Base-by-base conservation (phyloP, 371 early-diverging fungal species). In the Syncephalastrum contaminatum region DNA sequence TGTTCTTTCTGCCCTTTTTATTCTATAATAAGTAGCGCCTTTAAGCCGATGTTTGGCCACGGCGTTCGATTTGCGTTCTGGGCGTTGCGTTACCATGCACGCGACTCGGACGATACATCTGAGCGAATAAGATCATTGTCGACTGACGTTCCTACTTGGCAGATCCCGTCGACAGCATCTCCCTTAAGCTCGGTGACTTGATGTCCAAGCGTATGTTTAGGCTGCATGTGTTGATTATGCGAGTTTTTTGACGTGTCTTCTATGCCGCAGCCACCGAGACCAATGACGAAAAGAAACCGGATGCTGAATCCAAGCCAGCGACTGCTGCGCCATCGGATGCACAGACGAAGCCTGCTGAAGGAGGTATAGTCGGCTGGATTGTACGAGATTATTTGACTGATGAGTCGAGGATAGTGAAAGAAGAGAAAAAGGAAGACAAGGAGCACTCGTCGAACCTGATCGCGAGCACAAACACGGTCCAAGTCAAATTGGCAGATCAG, bases 401-500 rank as follows among this genome's bases (percentile, higher is more conserved):
- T 14, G 48, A 2, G 16, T 6, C 13, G 21, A 16, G 18, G 4
- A 48, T 21, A 25, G 25, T 25, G 25, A 25, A 53, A 18, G 14
- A 41, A 20, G 24, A 12, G 10, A 45, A 44, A 45, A 39, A 51
- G 36, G 39, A 19, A 36, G 48, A 19, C 12, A 8, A n/a, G 22
- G 22, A 48, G 21, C 20, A 48, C 4, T 4, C 21, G 44, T 57
- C 57, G 16, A 58, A 58, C 40, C 63, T 88, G 44, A 76, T 84
- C 41, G 65, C 80, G 44, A 80, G 80, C 16, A 83, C 83, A 30
- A 77, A 88, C 56, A 84, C 82, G 46, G 92, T 95, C 14, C 87
- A 88, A 58, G 88, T 95, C 50, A 89, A 85, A 65, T 67, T 92
- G 51, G 91, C 91, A 4, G 89, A 90, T 68, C 77, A 87, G 48